These are phyloP conservation scores for Phytophthora agathidicida DNA, from an alignment of 352 stramenopile species.

Conservation along the genomic window DNA sequence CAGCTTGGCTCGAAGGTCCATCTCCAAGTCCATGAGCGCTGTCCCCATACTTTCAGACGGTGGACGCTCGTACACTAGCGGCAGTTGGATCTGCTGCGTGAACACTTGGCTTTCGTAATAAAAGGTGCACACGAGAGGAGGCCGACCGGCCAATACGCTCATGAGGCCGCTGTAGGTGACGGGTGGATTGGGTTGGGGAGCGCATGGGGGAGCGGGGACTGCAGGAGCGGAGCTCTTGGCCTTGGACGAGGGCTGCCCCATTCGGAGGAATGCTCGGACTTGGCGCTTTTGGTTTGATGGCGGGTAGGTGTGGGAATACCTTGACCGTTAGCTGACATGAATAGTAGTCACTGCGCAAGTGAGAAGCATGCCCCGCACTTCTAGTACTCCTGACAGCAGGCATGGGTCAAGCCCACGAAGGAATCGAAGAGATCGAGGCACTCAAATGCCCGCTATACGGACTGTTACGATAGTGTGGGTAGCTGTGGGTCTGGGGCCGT, in stretches of 20 bases:
- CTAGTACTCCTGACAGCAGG: background rate
- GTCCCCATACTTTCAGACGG: constrained; percentile 44
- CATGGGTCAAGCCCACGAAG: background rate
- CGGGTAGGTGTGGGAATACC: too few relatives aligned
- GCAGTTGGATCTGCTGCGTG: constrained; percentile 60
- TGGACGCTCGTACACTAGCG: constrained; percentile 68
- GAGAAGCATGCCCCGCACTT: background rate
- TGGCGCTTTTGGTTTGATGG: too few relatives aligned
- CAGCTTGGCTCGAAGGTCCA: constrained; percentile 73
- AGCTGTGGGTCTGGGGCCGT: constrained; percentile 13
- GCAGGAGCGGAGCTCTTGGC: constrained; percentile 15
- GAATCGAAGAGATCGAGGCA: background rate
- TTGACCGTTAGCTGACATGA: background rate
- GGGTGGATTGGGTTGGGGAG: background rate
- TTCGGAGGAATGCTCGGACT: too few relatives aligned
- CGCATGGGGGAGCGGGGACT: background rate
- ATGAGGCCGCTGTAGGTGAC: constrained; percentile 14
- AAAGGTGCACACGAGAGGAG: constrained; percentile 75
- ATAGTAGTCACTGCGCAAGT: background rate
- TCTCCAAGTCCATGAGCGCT: constrained; percentile 73
- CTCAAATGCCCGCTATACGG: constrained; percentile 5
- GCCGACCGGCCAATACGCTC: constrained; percentile 32
- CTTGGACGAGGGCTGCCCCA: constrained; percentile 30
- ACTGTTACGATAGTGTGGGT: constrained; percentile 22
- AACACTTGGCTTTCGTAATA: constrained; percentile 64